Conservation (phyloP, 129 eudicot genomes). For the Helichrysum umbraculigerum region DNA sequence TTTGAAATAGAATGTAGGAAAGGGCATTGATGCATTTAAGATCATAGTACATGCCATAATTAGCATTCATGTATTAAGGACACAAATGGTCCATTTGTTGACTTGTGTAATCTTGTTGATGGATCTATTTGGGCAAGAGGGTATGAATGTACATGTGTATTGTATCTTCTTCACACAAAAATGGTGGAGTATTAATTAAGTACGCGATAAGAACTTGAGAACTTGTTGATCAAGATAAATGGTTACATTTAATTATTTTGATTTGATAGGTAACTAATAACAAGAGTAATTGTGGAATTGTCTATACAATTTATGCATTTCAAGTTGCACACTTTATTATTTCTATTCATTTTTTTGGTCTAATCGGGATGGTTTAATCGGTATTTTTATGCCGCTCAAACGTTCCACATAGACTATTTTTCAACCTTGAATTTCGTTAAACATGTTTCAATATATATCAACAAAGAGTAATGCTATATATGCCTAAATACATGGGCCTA, state of each 20-base stretch:
- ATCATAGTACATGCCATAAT: not conserved
- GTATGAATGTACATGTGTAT: constrained; percentile 24
- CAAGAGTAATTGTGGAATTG: not conserved
- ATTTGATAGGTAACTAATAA: constrained; percentile 2
- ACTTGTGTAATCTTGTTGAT: constrained; percentile 20
- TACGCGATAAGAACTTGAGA: not conserved
- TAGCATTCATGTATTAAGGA: constrained; percentile 16
- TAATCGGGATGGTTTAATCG: not conserved
- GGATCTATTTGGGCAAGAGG: constrained; percentile 3
- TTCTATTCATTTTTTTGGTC: not conserved
- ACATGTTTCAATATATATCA: no score
- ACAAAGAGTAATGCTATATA: no score
- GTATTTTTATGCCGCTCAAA: no score
- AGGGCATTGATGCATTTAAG: constrained; percentile 13
- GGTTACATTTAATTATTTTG: constrained; percentile 5
- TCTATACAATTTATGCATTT: not conserved
- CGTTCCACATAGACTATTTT: no score
- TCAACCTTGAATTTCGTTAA: no score
- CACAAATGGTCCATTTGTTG: constrained; percentile 22
- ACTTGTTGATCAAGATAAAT: constrained; percentile 16
- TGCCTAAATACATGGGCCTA: no score
- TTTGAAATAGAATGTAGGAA: not conserved
- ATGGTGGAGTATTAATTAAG: constrained; percentile 7
- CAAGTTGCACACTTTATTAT: not conserved
- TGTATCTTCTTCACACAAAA: constrained; percentile 26